Base-by-base conservation (phyloP, 257 asterid genomes). In the Voacanga thouarsii region DNA sequence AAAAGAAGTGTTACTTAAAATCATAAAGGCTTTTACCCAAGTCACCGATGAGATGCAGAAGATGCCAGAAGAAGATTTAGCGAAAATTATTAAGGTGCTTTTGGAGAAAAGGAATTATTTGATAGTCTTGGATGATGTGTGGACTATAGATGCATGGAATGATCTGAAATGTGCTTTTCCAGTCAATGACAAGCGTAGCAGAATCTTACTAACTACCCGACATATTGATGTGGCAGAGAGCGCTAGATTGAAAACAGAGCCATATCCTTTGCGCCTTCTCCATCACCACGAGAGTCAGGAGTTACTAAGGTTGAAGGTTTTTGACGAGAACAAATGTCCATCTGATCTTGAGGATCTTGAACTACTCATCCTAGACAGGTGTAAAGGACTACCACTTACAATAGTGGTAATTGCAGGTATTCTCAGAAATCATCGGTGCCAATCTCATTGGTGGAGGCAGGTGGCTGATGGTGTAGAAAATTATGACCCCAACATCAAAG, bases 401-500 rank as follows among this genome's bases (percentile, higher is more conserved):
- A 23, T 84, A 56, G 83, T 81, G 75, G 82, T 84, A 14, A 79
- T 77, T 28, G 87, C 85, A 7, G 87, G 87, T 28, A 71, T 71
- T 39, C 82, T 84, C 0, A 56, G 59, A 24, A 44, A 41, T 67
- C 50, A 71, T 1, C 26, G 53, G 30, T 0, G 19, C 8, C 16
- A 18, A 5, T 14, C 4, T 12, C 26, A 47, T 7, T 57, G 75
- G 78, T 84, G 87, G 87, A 14, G n/a, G 30, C n/a, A 71, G 28
- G 85, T 84, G 24, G 56, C 47, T 39, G 37, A 19, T 1, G 49
- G 74, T 19, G 80, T 83, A 71, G 57, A 43, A 10, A 3, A 23
- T 5, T 69, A 30, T 21, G 28, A 24, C 28, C 26, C 8, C 1
- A 24, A 14, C 23, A 47, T 56, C 2, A 65, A 71, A 19, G 18